These are phyloP conservation scores for Cordyceps cicadae DNA, from an alignment of 2,329 filamentous ascomycete genomes.

Conservation along the genomic window DNA sequence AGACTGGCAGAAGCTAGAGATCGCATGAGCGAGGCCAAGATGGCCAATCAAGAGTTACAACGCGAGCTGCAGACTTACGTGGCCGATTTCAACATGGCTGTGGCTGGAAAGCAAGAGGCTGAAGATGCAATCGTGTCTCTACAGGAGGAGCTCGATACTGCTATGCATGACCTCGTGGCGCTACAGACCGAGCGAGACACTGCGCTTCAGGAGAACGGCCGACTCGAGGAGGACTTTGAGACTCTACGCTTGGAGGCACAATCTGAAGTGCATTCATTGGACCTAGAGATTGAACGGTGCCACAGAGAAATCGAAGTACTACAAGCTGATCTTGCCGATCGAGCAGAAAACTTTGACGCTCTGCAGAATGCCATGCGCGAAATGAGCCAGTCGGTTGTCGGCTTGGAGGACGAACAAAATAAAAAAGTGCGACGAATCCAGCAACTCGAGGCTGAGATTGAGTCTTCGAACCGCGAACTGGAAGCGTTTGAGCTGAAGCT, in stretches of 20 bases:
- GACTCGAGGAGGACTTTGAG: slow-evolving; percentile 54
- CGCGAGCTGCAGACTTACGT: slow-evolving; percentile 72
- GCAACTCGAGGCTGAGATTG: slow-evolving; percentile 72
- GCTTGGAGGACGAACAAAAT: slow-evolving; percentile 83
- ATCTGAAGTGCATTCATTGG: slow-evolving; percentile 57
- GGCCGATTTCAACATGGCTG: slow-evolving; percentile 68
- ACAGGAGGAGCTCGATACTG: slow-evolving; percentile 72
- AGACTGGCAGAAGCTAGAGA: slow-evolving; percentile 78
- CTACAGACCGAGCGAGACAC: slow-evolving; percentile 82
- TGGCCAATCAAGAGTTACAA: slow-evolving; percentile 84
- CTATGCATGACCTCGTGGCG: slow-evolving; percentile 69
- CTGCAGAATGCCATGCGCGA: slow-evolving; percentile 89
- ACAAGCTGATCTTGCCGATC: slow-evolving; percentile 63
- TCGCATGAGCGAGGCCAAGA: slow-evolving; percentile 73
- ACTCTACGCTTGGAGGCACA: slow-evolving; percentile 55
- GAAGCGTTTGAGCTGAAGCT: slow-evolving; percentile 79
- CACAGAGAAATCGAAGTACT: slow-evolving; percentile 62
- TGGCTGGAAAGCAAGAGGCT: slow-evolving; percentile 53
- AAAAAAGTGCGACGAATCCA: slow-evolving; percentile 71
- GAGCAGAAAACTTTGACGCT: slow-evolving; percentile 81
- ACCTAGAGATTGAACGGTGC: slow-evolving; percentile 65
- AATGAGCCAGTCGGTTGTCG: slow-evolving; percentile 76
- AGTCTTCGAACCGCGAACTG: slow-evolving; percentile 77
- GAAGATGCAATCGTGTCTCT: slow-evolving; percentile 53
- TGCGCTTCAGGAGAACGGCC: slow-evolving; percentile 57